Conservation (phyloP, 768 basidiomycete genomes). For the Tylopilus sp. region DNA sequence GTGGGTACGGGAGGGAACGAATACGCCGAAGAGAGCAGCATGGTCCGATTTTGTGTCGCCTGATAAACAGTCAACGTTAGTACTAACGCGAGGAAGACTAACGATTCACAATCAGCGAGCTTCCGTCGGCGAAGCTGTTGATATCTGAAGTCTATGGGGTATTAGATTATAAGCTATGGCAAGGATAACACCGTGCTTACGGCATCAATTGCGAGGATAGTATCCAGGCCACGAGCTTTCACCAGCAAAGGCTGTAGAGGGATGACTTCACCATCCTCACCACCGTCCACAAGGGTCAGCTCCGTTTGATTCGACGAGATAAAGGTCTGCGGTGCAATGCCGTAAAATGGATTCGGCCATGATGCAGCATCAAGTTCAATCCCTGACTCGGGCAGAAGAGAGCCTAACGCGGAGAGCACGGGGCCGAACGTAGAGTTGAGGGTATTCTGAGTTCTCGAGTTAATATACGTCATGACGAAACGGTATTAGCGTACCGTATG, state of each 20-base stretch:
- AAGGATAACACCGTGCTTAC: slow-evolving; percentile 11
- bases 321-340: slow-evolving; percentile 34
- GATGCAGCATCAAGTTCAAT: slow-evolving; percentile 31
- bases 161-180: neutral
- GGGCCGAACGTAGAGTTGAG: slow-evolving; percentile 13
- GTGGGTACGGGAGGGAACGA: slow-evolving; percentile 33
- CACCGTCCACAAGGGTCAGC: slow-evolving; percentile 39
- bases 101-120: slow-evolving; percentile 24
- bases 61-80: neutral
- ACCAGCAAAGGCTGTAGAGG: slow-evolving; percentile 51
- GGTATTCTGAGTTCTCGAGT: slow-evolving; percentile 7
- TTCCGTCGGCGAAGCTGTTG: slow-evolving; percentile 22
- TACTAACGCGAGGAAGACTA: neutral
- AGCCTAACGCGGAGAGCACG: slow-evolving; percentile 14
- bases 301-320: slow-evolving; percentile 29
- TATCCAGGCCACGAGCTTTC: slow-evolving; percentile 43
- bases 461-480: neutral
- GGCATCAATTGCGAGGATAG: slow-evolving; percentile 49
- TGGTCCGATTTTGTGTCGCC: slow-evolving; percentile 37
- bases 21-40: slow-evolving; percentile 31
- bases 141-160: slow-evolving; percentile 16
- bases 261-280: slow-evolving; percentile 41
- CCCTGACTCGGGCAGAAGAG: slow-evolving; percentile 23
- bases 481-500: slow-evolving; percentile 19
- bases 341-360: slow-evolving; percentile 38